Percentiles rank a stretch among this genome's conserved stretches.
These are phyloP conservation scores for Pseudogymnoascus sp. DNA, from an alignment of 2,329 filamentous ascomycete species.

Conservation along the genomic window DNA sequence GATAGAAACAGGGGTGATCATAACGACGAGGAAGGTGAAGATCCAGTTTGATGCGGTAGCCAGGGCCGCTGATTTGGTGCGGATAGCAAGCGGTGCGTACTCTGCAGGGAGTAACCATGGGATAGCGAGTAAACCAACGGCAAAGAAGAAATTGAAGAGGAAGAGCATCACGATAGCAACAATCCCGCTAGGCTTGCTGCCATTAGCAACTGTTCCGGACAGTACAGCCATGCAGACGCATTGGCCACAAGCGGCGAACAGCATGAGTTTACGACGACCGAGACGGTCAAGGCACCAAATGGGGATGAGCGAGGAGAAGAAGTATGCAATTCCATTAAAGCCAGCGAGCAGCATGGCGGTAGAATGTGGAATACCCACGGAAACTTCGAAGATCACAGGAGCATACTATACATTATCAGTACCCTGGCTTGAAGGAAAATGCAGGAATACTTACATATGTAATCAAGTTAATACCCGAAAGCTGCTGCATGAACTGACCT, in stretches of 20 bases:
- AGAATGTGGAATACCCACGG: conserved; percentile 37
- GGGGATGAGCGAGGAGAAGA: conserved; percentile 31
- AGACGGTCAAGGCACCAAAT: conserved; percentile 40
- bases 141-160: conserved; percentile 45
- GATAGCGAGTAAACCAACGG: conserved; percentile 42
- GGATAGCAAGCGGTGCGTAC: conserved; percentile 40
- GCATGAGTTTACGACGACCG: conserved; percentile 53
- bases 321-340: conserved; percentile 39
- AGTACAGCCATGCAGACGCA: conserved; percentile 47
- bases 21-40: conserved; percentile 23
- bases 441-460: conserved; percentile 24
- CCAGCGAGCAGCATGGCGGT: conserved; percentile 47
- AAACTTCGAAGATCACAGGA: conserved; percentile 41
- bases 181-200: conserved; percentile 35
- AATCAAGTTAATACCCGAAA: conserved; percentile 25
- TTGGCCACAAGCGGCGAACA: conserved; percentile 37
- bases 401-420: conserved; percentile 26
- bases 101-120: conserved; percentile 50
- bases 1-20: conserved; percentile 30
- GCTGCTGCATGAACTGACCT: conserved; percentile 41
- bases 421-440: too few species aligned
- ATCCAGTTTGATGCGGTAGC: conserved; percentile 33
- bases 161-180: conserved; percentile 31
- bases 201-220: conserved; percentile 39
- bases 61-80: conserved; percentile 34